phyloP scores from a whole-genome alignment of 2,329 filamentous ascomycete genomes.

The Aureobasidium melanogenum region DNA sequence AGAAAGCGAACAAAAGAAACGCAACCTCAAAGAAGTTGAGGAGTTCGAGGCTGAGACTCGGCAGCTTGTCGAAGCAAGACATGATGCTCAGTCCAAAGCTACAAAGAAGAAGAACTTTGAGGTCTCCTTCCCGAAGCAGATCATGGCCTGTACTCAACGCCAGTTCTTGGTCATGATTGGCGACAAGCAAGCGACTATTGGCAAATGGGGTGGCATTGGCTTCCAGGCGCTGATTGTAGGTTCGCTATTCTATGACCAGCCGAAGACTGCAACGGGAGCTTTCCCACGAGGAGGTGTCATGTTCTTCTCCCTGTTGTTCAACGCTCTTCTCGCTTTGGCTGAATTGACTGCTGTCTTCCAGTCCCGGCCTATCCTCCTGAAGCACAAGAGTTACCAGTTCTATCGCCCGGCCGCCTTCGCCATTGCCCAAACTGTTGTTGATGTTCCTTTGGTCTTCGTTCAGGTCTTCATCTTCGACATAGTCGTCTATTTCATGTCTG shows the following conservation, averaged over 20 bases:
- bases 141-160: constrained; percentile 74
- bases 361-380: constrained; percentile 69
- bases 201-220: constrained; percentile 64
- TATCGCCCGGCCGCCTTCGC: constrained; percentile 74
- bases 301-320: constrained; percentile 73
- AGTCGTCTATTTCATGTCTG: constrained; percentile 73
- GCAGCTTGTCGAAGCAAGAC: constrained; percentile 57
- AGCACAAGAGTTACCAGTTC: constrained; percentile 76
- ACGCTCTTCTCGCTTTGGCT: constrained; percentile 77
- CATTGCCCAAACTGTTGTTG: constrained; percentile 74
- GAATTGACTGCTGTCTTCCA: constrained; percentile 69
- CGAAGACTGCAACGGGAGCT: constrained; percentile 54
- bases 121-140: constrained; percentile 72
- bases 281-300: constrained; percentile 76
- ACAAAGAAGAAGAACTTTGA: constrained; percentile 59
- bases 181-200: constrained; percentile 66
- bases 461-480: constrained; percentile 65
- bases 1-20: constrained; percentile 50
- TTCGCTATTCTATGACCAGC: constrained; percentile 67
- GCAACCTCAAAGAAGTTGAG: constrained; percentile 56
- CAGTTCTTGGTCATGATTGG: constrained; percentile 82
- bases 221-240: constrained; percentile 71
- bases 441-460: constrained; percentile 51
- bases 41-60: constrained; percentile 57
- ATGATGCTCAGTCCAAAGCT: constrained; percentile 70